Base-by-base conservation (phyloP, 352 stramenopile species). In the Pythium myriotylum region DNA sequence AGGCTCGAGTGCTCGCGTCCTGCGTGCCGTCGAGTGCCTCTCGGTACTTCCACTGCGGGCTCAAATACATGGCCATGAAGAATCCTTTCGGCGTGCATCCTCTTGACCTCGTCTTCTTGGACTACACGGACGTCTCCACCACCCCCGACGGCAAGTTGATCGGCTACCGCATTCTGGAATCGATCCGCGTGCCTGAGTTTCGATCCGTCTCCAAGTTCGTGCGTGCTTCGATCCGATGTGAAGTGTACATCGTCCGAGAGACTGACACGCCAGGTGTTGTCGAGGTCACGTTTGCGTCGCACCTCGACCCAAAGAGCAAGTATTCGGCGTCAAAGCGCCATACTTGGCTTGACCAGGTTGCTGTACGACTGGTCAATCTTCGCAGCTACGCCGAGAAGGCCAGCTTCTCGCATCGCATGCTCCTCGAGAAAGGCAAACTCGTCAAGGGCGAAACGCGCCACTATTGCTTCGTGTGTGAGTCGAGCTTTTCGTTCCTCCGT, bases 61-160 rank as follows among this genome's bases (percentile, higher is more conserved):
- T 94, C 54, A 94, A 94, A 66, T 92, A 91, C 60, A 62, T 89
- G 54, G 85, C 80, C 17, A 79, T 94, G 7, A 91, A 91, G 72
- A 91, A 92, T 62, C 83, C 83, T 41, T 92, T 92, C 50, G 83
- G 79, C 6, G 58, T 79, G 19, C 67, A 65, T 3, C 69, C 77
- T 4, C 56, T 94, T 12, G 85, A 94, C 40, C 70, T 94, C 52
- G 85, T 94, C 3, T 91, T 88, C 41, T 66, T 94, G 29, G 85
- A 94, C 71, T 94, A 94, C 70, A 92, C 85, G 17, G 84, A 92
- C 46, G 83, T 92, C 37, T 77, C 74, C 35, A 80, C 77, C n/a
- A 89, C 79, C 35, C 53, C 67, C 9, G 68, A 84, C 49, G 77
- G 74, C 26, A 86, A 86, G 55, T 67, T 89, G 42, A 71, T 92